Evolutionary conservation across 176 grass and related monocot genomes (phyloP).

Genomic region (Puccinellia tenuiflora): DNA sequence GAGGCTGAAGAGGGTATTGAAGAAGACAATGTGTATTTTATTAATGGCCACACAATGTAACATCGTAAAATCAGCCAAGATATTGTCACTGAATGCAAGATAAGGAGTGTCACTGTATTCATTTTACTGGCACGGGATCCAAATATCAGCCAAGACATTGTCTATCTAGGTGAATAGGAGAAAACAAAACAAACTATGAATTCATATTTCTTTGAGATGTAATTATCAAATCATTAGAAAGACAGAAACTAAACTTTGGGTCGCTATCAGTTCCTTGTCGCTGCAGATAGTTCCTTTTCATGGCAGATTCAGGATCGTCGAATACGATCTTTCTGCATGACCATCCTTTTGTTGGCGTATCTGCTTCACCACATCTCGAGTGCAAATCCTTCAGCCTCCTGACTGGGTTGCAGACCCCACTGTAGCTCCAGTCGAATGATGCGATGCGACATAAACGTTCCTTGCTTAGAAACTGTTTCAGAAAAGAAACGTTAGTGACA

Average conservation of each 20-base stretch:
- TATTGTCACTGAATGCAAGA: too few species aligned
- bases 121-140: neutral
- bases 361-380: conserved; percentile 62
- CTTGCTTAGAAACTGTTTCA: conserved; percentile 42
- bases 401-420: conserved; percentile 87
- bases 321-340: too few species aligned
- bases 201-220: neutral
- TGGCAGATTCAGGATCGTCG: neutral
- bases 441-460: conserved; percentile 66
- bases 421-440: conserved; percentile 96
- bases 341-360: neutral
- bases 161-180: neutral
- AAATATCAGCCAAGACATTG: neutral
- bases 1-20: neutral
- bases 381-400: conserved; percentile 74
- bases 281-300: neutral
- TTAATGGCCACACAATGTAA: neutral
- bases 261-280: neutral
- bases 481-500: neutral
- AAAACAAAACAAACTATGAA: neutral
- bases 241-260: too few species aligned
- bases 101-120: too few species aligned
- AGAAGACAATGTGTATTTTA: too few species aligned
- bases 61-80: neutral
- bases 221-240: too few species aligned